phyloP scores from a whole-genome alignment of 495 filamentous ascomycete genomes.

The Penicillium riverlandense region DNA sequence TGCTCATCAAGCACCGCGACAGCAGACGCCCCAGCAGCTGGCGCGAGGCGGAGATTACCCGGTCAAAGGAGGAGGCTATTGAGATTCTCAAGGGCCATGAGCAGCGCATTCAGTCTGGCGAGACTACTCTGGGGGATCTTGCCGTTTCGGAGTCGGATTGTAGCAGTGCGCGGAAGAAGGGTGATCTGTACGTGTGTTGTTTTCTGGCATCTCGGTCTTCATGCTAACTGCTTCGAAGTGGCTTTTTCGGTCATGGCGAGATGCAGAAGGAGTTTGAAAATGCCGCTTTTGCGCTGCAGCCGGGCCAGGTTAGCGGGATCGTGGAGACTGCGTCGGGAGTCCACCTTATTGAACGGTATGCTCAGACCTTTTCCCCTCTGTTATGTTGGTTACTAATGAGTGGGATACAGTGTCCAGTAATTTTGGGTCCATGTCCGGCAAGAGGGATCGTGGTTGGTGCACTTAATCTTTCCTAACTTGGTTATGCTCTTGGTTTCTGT shows the following conservation, averaged over 20 bases:
- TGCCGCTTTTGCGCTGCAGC: slow-evolving; percentile 78
- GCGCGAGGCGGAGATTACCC: slow-evolving; percentile 81
- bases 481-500: background rate
- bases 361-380: background rate
- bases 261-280: slow-evolving; percentile 99
- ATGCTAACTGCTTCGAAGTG: slow-evolving; percentile 41
- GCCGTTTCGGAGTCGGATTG: slow-evolving; percentile 89
- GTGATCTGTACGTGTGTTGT: slow-evolving; percentile 64
- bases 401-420: slow-evolving; percentile 27
- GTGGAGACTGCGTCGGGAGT: slow-evolving; percentile 91
- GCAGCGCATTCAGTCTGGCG: slow-evolving; percentile 60
- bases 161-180: slow-evolving; percentile 86
- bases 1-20: slow-evolving; percentile 87
- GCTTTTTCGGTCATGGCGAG: slow-evolving; percentile 85
- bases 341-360: slow-evolving; percentile 91
- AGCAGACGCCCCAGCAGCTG: slow-evolving; percentile 85
- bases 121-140: slow-evolving; percentile 64
- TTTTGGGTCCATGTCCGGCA: background rate
- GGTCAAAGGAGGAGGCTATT: slow-evolving; percentile 80
- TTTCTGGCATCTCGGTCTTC: background rate
- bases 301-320: slow-evolving; percentile 74
- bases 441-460: background rate
- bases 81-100: slow-evolving; percentile 68
- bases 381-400: slow-evolving; percentile 8
- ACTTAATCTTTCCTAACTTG: background rate